Base-by-base conservation (phyloP, 768 basidiomycete genomes). In the Agaricus subrufescens region DNA sequence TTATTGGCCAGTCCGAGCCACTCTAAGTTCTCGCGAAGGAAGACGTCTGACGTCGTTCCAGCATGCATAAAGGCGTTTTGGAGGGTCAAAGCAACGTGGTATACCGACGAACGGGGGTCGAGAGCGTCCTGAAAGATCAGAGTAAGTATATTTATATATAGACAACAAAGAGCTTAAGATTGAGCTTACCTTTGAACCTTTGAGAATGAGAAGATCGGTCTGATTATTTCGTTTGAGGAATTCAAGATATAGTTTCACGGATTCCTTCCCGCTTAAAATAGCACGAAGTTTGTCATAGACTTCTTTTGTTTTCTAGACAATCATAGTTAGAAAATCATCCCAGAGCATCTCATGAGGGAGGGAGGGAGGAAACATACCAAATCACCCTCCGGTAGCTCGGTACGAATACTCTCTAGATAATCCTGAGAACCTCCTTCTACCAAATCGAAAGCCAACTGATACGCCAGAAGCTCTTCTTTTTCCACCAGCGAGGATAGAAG, bases 51-150 rank as follows among this genome's bases (percentile, higher is more conserved):
- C 0, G 94, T 94, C 3, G 97, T 99, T 46, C 97, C 97, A n/a
- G 96, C 86, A 66, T 97, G 88, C 85, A 96, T 95, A 69, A 95
- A 98, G 1, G 97, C 94, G 69, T 99, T 98, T 69, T 95, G 91
- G 56, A 99, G 82, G 7, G 94, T 94, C 60, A 99, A 82, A 3
- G 97, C 94, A 4, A 93, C 94, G 73, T 99, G 97, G 69, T 94
- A 98, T 66, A 99, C 92, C 19, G 96, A 98, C 25, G 92, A 95
- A 38, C 96, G 89, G 27, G 94, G 83, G 65, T 98, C 96, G 23
- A 98, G 78, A 1, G 86, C 84, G 50, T 98, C 94, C 92, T 94
- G 60, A 3, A 53, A 52, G 3, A 38, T 14, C 45, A 34, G 39
- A 14, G 31, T 54, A n/a, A 58, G 37, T 60, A 44, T 61, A 19